Base-by-base conservation (phyloP, 2,329 filamentous ascomycete species). In the Leptographium wingfieldii region DNA sequence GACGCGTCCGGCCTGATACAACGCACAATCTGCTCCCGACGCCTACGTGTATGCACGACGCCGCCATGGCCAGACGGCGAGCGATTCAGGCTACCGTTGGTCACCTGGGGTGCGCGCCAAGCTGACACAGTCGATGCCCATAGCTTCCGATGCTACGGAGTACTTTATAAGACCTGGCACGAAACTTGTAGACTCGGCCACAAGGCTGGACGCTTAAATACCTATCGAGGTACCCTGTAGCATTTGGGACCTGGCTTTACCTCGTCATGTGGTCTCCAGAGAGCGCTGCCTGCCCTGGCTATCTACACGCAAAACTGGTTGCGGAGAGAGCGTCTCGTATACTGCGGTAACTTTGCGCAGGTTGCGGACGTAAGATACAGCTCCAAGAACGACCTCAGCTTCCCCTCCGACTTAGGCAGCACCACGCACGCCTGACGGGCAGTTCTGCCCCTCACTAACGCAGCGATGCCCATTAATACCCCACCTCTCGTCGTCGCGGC, bases 391-490 rank as follows among this genome's bases (percentile, higher is more conserved):
- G 16, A n/a, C 43, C 43, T 46, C 43, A 46, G 43, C 43, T 19
- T 46, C 16, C 12, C 16, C 55, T 56, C 38, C 38, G 55, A 48
- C 46, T 51, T 51, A 51, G 56, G 56, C 46, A 35, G 22, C 33
- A 31, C 46, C 25, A 31, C 27, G 9, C 14, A 11, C 54, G 33
- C 58, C 58, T 53, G 53, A 59, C 58, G 22, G 6, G 16, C 43
- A 14, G 31, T 27, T 38, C 22, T 59, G 58, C 58, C 58, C 58
- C 58, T 56, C 58, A 59, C 46, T 29, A 10, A 52, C 22, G 43
- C 56, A 51, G 9, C 10, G 46, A 40, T 57, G 55, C 55, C 55
- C 55, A 57, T 59, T 46, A 35, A 6, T 60, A 58, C 59, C 59
- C 59, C 59, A 53, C 59, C 56, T 58, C 48, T 31, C 31, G 48